Evolutionary conservation across 495 filamentous ascomycete species (phyloP).

Genomic region (Entonaema liquescens): DNA sequence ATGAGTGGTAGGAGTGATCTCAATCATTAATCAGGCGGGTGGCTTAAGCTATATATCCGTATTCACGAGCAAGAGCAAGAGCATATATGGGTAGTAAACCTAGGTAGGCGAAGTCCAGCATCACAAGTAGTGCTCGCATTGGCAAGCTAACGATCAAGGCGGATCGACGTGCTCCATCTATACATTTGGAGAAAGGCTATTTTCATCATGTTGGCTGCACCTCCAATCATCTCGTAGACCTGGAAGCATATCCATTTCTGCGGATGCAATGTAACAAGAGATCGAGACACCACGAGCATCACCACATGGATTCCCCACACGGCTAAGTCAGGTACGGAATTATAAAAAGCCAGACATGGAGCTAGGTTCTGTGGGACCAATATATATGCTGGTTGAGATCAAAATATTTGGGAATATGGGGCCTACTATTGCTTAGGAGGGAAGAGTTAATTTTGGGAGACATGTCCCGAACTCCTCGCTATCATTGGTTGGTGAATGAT

Average conservation of each 20-base stretch:
- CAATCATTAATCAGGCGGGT: neutral
- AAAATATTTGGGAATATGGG: neutral
- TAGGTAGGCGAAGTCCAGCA: neutral
- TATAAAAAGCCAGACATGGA: constrained; percentile 30
- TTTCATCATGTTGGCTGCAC: constrained; percentile 6
- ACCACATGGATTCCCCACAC: constrained; percentile 32
- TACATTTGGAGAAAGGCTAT: constrained; percentile 26
- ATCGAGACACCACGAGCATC: constrained; percentile 28
- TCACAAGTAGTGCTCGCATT: constrained; percentile 3
- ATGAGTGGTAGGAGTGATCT: neutral
- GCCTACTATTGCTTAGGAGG: neutral
- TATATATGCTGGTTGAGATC: neutral
- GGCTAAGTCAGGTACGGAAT: constrained; percentile 18
- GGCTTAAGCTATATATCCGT: constrained; percentile 11
- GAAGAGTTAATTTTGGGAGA: neutral
- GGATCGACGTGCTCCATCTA: constrained; percentile 41
- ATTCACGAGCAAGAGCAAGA: neutral
- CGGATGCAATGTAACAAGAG: constrained; percentile 28
- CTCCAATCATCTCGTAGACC: constrained; percentile 27
- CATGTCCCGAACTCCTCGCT: constrained; percentile 3
- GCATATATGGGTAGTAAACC: neutral
- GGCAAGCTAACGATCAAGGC: constrained; percentile 20
- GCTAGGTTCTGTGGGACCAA: neutral
- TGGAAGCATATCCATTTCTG: neutral
- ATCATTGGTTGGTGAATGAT: neutral